phyloP scores from a whole-genome alignment of 768 basidiomycete genomes.

The Mycena capillaripes region DNA sequence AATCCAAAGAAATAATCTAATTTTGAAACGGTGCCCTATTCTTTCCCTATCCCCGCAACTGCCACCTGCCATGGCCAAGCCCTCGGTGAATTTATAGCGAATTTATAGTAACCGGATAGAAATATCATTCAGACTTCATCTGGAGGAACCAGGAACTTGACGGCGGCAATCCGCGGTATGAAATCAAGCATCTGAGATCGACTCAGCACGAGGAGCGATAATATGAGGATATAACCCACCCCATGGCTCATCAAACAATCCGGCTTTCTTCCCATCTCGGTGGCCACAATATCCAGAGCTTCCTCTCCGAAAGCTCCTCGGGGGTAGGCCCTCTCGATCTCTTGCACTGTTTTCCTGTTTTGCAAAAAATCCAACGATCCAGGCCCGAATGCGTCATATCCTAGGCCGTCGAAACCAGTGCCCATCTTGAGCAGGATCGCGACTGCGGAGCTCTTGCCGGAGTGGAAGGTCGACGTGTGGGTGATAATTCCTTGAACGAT shows the following conservation, averaged over 20 bases:
- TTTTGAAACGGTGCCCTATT: background rate
- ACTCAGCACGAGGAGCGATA: background rate
- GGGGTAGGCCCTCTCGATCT: constrained; percentile 22
- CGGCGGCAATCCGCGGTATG: constrained; percentile 23
- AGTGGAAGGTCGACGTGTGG: constrained; percentile 26
- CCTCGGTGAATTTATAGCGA: no score
- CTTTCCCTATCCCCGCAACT: background rate
- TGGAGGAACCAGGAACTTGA: constrained; percentile 16
- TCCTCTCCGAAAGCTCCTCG: constrained; percentile 16
- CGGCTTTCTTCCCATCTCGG: constrained; percentile 20
- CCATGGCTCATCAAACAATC: constrained; percentile 27
- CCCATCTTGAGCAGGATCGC: constrained; percentile 22
- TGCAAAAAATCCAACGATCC: constrained; percentile 12
- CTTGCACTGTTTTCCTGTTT: constrained; percentile 22
- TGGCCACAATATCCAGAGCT: constrained; percentile 10
- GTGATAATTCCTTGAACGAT: constrained; percentile 22
- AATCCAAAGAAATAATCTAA: no score
- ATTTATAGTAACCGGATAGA: no score
- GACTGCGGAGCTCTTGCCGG: constrained; percentile 19
- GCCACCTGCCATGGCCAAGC: no score
- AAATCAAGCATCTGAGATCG: constrained; percentile 9
- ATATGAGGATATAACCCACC: background rate
- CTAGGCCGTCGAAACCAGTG: constrained; percentile 17
- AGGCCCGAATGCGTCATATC: constrained; percentile 18
- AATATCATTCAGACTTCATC: constrained; percentile 21